Conservation (phyloP, 1,284 basidiomycete species). For the Ceraceosorus guamensis region DNA sequence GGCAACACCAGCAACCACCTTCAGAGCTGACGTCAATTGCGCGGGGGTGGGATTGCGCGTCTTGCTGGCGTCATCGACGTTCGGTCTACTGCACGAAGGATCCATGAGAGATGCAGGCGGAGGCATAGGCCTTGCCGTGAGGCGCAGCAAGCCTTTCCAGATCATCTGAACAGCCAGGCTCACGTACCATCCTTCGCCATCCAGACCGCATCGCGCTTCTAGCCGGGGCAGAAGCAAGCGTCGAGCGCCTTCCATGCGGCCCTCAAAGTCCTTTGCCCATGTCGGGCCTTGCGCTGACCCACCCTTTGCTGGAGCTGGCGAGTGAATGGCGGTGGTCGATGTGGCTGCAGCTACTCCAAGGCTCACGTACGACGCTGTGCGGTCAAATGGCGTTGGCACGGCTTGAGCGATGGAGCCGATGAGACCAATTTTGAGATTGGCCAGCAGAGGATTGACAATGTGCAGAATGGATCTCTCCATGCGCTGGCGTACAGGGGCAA, state of each 20-base stretch:
- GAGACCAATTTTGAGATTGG: constrained; percentile 29
- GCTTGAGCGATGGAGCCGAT: constrained; percentile 28
- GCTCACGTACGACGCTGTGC: constrained; percentile 44
- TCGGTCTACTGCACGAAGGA: too few relatives aligned
- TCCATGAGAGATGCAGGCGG: background rate
- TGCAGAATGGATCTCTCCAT: constrained; percentile 47
- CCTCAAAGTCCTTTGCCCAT: constrained; percentile 43
- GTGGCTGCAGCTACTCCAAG: constrained; percentile 31
- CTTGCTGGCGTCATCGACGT: constrained; percentile 5
- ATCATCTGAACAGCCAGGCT: constrained; percentile 43
- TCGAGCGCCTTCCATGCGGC: constrained; percentile 36
- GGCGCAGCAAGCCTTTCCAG: constrained; percentile 43
- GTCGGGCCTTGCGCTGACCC: constrained; percentile 8
- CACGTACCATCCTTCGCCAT: constrained; percentile 47
- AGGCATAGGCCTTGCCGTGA: constrained; percentile 21
- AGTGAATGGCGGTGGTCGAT: constrained; percentile 3
- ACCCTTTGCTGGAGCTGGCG: constrained; percentile 1
- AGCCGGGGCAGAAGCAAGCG: constrained; percentile 38
- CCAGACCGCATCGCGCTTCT: constrained; percentile 38
- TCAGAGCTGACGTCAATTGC: constrained; percentile 30
- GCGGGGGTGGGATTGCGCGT: constrained; percentile 33
- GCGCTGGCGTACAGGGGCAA: constrained; percentile 43
- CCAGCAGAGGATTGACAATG: constrained; percentile 42
- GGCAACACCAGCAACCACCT: constrained; percentile 19
- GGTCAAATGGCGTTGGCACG: constrained; percentile 37